Base-by-base conservation (phyloP, 2,329 filamentous ascomycete genomes). In the Fonsecaea erecta region DNA sequence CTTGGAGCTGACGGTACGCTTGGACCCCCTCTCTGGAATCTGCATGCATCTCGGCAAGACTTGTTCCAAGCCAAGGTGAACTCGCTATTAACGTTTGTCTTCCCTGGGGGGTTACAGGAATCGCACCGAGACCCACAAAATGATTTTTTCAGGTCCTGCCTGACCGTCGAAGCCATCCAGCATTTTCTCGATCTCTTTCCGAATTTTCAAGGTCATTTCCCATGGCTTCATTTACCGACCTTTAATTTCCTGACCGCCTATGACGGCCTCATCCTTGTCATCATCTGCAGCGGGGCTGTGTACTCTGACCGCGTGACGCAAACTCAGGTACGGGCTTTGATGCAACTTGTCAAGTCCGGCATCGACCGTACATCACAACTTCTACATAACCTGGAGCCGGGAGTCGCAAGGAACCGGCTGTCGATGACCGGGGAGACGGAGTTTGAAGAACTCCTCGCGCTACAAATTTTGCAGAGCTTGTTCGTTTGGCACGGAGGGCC, bases 261-360 rank as follows among this genome's bases (percentile, higher is more conserved):
- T 74, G 86, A 88, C 66, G 87, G 88, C 69, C 82, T 92, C 66
- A 79, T 91, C 56, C 82, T 90, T 65, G 83, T 84, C 67, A 90
- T 93, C 82, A 87, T 90, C 72, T 91, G 88, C 74, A 83, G 91
- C 71, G 90, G 90, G 40, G 89, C 90, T 46, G 90, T 90, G 63
- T 93, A 92, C 76, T 91, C 90, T 58, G 83, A 89, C 60, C 83
- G 82, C 66, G 78, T 90, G 67, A 79, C 81, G 30, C 77, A 87
- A 52, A 79, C 82, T 66, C 82, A 90, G 69, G 87, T 90, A 68
- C 86, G 89, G 67, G 85, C 87, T 74, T 82, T 91, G 76, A 90
- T 90, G 83, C 85, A 89, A 64, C 81, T 86, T 58, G 80, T 88
- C 35, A 85, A 85, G 68, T 74, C 81, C 24, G 77, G 69, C 71